Evolutionary conservation across 208 protist genomes (phyloP).

Genomic region (Leptomonas seymouri): DNA sequence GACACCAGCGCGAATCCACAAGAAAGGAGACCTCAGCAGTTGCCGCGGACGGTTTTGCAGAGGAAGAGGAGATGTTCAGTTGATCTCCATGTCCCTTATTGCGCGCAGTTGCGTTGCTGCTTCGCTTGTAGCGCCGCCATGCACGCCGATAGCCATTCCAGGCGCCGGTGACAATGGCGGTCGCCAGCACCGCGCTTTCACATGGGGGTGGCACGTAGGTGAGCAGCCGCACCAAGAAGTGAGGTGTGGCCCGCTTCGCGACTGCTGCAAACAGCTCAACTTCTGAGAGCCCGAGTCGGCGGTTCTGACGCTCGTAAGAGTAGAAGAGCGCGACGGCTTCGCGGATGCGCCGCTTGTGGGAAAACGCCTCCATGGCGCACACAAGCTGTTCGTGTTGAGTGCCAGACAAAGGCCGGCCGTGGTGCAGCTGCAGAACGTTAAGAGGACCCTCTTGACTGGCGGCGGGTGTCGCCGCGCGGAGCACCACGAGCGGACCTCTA

Average conservation of each 20-base stretch:
- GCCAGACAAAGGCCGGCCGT: slow-evolving; percentile 32
- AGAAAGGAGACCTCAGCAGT: too few relatives aligned
- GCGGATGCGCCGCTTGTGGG: slow-evolving; percentile 22
- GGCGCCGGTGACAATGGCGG: slow-evolving; percentile 32
- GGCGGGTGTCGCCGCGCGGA: not conserved
- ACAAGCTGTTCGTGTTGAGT: slow-evolving; percentile 44
- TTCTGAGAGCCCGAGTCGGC: slow-evolving; percentile 38
- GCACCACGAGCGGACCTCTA: not conserved
- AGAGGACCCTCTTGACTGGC: not conserved
- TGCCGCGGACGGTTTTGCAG: too few relatives aligned
- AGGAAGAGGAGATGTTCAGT: too few relatives aligned
- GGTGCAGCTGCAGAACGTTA: slow-evolving; percentile 12
- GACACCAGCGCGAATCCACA: not conserved
- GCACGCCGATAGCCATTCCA: slow-evolving; percentile 28
- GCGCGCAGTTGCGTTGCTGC: not conserved
- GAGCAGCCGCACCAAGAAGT: slow-evolving; percentile 43
- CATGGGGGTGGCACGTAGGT: slow-evolving; percentile 29
- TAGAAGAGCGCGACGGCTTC: slow-evolving; percentile 52
- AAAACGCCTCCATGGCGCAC: slow-evolving; percentile 31
- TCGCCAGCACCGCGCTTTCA: slow-evolving; percentile 29
- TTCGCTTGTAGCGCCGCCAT: slow-evolving; percentile 2
- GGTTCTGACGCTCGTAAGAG: slow-evolving; percentile 28
- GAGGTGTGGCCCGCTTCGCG: slow-evolving; percentile 37
- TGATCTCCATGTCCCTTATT: not conserved
- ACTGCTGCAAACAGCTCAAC: slow-evolving; percentile 55